Conservation (phyloP, 2,329 filamentous ascomycete genomes). For the Plenodomus tracheiphilus region DNA sequence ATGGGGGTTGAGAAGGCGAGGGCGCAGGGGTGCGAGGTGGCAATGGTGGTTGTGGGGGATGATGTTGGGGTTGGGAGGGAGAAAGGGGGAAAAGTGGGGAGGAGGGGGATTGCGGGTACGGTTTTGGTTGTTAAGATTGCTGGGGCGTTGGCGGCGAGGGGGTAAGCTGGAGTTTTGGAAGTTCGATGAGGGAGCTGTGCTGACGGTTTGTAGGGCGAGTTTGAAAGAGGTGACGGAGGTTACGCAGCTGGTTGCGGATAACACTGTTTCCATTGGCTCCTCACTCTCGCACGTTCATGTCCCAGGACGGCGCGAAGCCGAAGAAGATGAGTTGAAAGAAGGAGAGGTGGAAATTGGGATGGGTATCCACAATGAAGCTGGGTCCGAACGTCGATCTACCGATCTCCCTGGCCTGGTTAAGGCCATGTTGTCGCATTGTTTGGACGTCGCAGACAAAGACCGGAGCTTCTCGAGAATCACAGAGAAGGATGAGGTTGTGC, state of each 20-base stretch:
- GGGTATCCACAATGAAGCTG: conserved; percentile 74
- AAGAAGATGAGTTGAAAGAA: conserved; percentile 61
- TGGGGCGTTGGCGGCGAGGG: conserved; percentile 77
- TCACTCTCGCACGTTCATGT: conserved; percentile 92
- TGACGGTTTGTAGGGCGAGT: conserved; percentile 36
- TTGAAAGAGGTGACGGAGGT: conserved; percentile 73
- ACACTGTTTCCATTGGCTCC: conserved; percentile 82
- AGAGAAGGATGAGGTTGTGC: conserved; percentile 63
- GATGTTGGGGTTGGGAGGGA: conserved; percentile 85
- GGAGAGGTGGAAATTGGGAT: conserved; percentile 70
- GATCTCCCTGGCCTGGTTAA: conserved; percentile 52
- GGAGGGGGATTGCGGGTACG: conserved; percentile 88
- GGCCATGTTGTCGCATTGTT: conserved; percentile 67
- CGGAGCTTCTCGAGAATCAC: conserved; percentile 69
- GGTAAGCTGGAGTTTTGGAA: conserved; percentile 49
- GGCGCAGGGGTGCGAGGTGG: conserved; percentile 73
- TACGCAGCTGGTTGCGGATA: conserved; percentile 71
- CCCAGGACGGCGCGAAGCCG: conserved; percentile 69
- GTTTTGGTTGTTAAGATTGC: conserved; percentile 90
- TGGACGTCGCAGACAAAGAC: conserved; percentile 66
- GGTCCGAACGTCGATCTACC: conserved; percentile 46
- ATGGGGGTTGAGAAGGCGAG: conserved; percentile 92
- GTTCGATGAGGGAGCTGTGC: not conserved
- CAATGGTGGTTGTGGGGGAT: conserved; percentile 91
- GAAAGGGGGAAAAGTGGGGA: conserved; percentile 86